Evolutionary conservation across 1,284 basidiomycete genomes (phyloP).

Genomic region (Sanghuangporus weigelae): DNA sequence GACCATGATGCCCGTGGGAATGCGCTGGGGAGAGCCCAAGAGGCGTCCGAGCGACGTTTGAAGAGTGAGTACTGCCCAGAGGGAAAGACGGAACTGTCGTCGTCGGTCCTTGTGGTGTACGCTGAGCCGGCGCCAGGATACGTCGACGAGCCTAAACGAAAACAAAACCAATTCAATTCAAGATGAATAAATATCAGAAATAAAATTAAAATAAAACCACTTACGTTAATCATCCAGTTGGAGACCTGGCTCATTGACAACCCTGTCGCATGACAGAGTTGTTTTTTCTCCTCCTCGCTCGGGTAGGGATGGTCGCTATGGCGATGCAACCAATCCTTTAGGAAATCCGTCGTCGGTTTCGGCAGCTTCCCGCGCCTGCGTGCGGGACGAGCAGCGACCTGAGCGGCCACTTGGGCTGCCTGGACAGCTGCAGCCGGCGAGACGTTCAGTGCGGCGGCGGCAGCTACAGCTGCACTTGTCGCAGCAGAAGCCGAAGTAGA

Average conservation of each 20-base stretch:
- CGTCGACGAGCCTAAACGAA: conserved; percentile 61
- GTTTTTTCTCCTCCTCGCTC: conserved; percentile 87
- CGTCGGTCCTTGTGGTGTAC: conserved; percentile 64
- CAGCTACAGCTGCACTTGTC: conserved; percentile 27
- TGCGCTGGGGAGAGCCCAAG: conserved; percentile 6
- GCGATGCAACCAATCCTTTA: conserved; percentile 87
- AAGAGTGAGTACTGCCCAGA: background rate
- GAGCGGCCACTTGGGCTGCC: conserved; percentile 39
- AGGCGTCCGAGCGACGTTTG: background rate
- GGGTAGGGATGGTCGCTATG: conserved; percentile 89
- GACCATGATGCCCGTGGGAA: background rate
- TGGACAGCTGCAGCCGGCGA: conserved; percentile 36
- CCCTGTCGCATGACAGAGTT: conserved; percentile 79
- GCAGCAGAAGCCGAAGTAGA: background rate
- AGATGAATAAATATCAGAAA: conserved; percentile 16
- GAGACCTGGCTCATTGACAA: conserved; percentile 85
- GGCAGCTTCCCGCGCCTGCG: conserved; percentile 84
- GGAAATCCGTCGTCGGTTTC: conserved; percentile 84
- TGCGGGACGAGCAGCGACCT: conserved; percentile 65
- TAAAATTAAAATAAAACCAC: conserved; percentile 27
- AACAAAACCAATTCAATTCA: background rate
- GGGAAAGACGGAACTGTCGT: conserved; percentile 58
- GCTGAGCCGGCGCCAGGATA: conserved; percentile 75
- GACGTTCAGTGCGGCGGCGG: conserved; percentile 29
- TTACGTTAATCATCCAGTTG: conserved; percentile 88